Percentiles rank a stretch among this genome's conserved stretches.
These are phyloP conservation scores for Verticillium klebahnii DNA, from an alignment of 2,329 filamentous ascomycete genomes.

Conservation along the genomic window DNA sequence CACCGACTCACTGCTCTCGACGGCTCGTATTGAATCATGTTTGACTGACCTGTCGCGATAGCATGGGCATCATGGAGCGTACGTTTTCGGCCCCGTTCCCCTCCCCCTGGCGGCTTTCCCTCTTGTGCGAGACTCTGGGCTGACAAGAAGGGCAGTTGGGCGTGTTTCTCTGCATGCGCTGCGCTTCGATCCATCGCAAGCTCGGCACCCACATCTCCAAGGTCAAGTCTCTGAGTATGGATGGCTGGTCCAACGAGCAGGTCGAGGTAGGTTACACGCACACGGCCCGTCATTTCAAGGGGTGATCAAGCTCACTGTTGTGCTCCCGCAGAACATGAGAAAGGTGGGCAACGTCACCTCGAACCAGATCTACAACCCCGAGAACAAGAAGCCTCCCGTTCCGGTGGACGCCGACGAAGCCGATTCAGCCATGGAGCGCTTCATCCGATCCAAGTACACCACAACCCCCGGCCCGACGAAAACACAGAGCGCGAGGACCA, in stretches of 20 bases:
- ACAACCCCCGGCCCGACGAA: conserved; percentile 37
- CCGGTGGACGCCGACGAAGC: conserved; percentile 89
- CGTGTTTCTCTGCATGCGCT: conserved; percentile 96
- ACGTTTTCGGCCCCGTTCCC: conserved; percentile 32
- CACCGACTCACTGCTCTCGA: conserved; percentile 3
- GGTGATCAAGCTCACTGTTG: neutral
- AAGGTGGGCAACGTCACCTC: conserved; percentile 80
- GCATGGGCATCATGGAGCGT: conserved; percentile 98
- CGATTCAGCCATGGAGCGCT: conserved; percentile 91
- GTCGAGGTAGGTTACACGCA: conserved; percentile 67
- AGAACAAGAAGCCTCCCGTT: conserved; percentile 75
- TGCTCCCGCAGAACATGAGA: conserved; percentile 77
- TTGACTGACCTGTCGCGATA: conserved; percentile 28
- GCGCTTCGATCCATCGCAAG: conserved; percentile 91
- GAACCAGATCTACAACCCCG: conserved; percentile 86
- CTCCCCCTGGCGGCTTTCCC: neutral
- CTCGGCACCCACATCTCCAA: conserved; percentile 97
- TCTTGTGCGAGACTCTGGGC: conserved; percentile 5
- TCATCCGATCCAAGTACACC: conserved; percentile 92
- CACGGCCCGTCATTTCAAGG: neutral
- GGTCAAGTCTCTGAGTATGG: conserved; percentile 98
- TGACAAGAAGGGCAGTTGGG: conserved; percentile 60
- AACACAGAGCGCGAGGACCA: conserved; percentile 35
- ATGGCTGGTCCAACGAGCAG: conserved; percentile 93
- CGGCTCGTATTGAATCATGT: neutral